Percentiles rank a stretch among this genome's conserved stretches.
These are phyloP conservation scores for Leccinum rimulosum DNA, from an alignment of 768 basidiomycete genomes.

Conservation along the genomic window DNA sequence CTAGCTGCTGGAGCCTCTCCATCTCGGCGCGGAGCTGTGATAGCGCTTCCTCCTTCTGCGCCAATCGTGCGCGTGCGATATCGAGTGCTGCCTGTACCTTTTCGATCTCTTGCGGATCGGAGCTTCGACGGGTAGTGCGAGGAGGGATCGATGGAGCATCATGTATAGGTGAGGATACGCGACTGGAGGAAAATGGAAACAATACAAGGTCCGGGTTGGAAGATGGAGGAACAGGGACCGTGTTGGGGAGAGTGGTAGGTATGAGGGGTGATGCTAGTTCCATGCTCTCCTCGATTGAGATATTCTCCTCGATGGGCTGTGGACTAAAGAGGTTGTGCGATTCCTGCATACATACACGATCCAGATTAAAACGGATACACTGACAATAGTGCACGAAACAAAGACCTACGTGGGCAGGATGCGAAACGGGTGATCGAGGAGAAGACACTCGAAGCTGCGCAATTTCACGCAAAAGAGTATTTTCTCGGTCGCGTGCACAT, in stretches of 20 bases:
- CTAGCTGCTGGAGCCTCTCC: conserved; percentile 16
- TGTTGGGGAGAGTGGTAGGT: conserved; percentile 29
- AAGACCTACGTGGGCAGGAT: conserved; percentile 5
- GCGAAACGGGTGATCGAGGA: conserved; percentile 2
- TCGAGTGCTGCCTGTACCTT: conserved; percentile 21
- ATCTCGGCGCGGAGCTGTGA: conserved; percentile 22
- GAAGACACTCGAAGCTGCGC: conserved; percentile 10
- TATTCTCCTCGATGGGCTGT: conserved; percentile 31
- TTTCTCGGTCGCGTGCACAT: conserved; percentile 32
- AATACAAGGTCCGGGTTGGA: conserved; percentile 8
- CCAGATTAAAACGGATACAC: not conserved
- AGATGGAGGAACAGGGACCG: conserved; percentile 1
- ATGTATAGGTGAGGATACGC: conserved; percentile 16
- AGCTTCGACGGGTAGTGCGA: not conserved
- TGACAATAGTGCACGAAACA: not conserved
- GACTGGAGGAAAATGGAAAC: conserved; percentile 21
- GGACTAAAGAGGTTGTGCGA: conserved; percentile 5
- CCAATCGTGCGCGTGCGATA: conserved; percentile 19
- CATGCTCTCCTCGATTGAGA: conserved; percentile 46
- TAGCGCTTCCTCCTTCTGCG: conserved; percentile 23
- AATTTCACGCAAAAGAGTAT: conserved; percentile 34
- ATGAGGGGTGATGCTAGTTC: conserved; percentile 51
- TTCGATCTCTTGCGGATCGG: conserved; percentile 18
- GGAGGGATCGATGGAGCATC: not conserved
- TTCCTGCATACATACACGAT: conserved; percentile 3